Percentiles rank a stretch among this genome's conserved stretches.
Evolutionary conservation across 257 asterid genomes (phyloP).

Genomic region (Penstemon newberryi): DNA sequence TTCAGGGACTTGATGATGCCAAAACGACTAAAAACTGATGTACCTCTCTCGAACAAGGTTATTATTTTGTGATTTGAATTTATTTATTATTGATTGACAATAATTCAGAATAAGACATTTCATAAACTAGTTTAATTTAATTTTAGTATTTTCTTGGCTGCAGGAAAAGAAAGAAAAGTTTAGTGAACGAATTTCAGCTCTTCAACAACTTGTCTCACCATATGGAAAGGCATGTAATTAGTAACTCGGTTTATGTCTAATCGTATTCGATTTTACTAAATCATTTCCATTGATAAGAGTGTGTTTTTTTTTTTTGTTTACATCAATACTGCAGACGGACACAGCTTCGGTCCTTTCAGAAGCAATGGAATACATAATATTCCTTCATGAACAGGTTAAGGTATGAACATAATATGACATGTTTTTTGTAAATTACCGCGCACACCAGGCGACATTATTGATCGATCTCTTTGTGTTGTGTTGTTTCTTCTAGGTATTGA

Average conservation of each 20-base stretch:
- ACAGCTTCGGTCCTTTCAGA: constrained; percentile 88
- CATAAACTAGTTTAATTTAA: neutral
- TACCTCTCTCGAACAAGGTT: constrained; percentile 72
- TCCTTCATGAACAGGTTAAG: constrained; percentile 94
- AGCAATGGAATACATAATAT: constrained; percentile 82
- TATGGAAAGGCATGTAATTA: constrained; percentile 62
- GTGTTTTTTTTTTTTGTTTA: neutral
- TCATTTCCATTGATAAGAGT: constrained; percentile 5
- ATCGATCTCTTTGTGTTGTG: neutral
- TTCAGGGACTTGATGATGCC: constrained; percentile 52
- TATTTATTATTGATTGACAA: too few relatives aligned
- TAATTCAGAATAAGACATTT: too few relatives aligned
- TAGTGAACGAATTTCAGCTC: constrained; percentile 74
- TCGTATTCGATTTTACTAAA: constrained; percentile 3
- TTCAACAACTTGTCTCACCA: constrained; percentile 95
- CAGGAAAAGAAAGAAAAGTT: constrained; percentile 92
- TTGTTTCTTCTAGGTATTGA: constrained; percentile 60
- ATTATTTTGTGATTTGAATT: constrained; percentile 14
- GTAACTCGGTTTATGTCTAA: too few relatives aligned
- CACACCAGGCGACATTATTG: neutral
- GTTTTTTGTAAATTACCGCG: too few relatives aligned
- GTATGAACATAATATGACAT: constrained; percentile 27
- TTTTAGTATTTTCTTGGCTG: neutral
- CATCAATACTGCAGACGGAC: constrained; percentile 57
- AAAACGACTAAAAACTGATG: constrained; percentile 61